Evolutionary conservation across 1,284 basidiomycete genomes (phyloP).

Genomic region (Tylopilus sp.): DNA sequence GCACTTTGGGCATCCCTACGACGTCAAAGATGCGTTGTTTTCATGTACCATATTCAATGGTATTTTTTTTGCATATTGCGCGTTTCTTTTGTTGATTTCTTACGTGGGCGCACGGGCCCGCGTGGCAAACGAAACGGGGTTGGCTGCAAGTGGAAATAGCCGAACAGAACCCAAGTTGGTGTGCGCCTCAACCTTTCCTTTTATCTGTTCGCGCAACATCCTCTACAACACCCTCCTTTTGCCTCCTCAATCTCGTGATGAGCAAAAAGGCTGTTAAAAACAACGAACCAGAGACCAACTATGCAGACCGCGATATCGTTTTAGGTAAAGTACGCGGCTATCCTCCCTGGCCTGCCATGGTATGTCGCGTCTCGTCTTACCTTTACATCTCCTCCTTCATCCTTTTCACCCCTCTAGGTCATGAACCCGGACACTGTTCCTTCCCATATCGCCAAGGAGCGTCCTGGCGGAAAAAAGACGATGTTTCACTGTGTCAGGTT

Average conservation of each 20-base stretch:
- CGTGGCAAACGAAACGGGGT: constrained; percentile 51
- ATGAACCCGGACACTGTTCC: constrained; percentile 79
- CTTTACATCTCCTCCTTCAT: constrained; percentile 13
- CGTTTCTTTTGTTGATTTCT: constrained; percentile 50
- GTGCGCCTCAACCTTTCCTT: constrained; percentile 53
- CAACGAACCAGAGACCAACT: constrained; percentile 57
- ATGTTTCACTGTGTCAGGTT: constrained; percentile 85
- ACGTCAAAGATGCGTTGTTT: constrained; percentile 34
- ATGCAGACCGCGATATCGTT: constrained; percentile 82
- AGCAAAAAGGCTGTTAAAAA: constrained; percentile 69
- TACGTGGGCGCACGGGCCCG: constrained; percentile 52
- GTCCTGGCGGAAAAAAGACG: constrained; percentile 76
- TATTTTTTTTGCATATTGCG: constrained; percentile 44
- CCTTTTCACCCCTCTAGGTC: constrained; percentile 59
- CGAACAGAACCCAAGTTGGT: constrained; percentile 52
- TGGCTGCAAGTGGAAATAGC: constrained; percentile 52
- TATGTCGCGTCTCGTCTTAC: constrained; percentile 56
- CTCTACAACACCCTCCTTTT: constrained; percentile 29
- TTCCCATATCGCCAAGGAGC: constrained; percentile 70
- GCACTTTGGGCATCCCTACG: constrained; percentile 28
- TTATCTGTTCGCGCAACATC: constrained; percentile 47
- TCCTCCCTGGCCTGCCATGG: constrained; percentile 93
- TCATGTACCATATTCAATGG: constrained; percentile 43
- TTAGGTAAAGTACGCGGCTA: constrained; percentile 94
- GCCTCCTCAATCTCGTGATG: constrained; percentile 49